These are phyloP conservation scores for Clathrus columnatus DNA, from an alignment of 768 basidiomycete species.

Conservation along the genomic window DNA sequence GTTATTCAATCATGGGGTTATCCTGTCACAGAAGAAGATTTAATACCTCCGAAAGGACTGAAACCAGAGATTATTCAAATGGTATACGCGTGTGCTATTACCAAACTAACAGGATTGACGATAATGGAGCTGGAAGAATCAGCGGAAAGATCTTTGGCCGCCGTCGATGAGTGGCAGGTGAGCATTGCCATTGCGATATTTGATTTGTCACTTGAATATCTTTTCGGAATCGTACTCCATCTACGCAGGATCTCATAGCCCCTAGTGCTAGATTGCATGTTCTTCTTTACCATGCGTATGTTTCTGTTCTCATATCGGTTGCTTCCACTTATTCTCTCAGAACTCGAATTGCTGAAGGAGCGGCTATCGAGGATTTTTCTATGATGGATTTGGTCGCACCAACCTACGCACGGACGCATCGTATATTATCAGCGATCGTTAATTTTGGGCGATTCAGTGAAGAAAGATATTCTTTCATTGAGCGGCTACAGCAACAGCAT, in stretches of 20 bases:
- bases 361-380: conserved; percentile 69
- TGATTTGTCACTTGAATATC: not conserved
- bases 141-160: conserved; percentile 43
- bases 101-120: conserved; percentile 44
- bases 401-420: conserved; percentile 63
- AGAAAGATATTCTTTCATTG: conserved; percentile 56
- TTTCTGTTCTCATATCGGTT: not conserved
- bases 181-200: conserved; percentile 8
- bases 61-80: conserved; percentile 8
- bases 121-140: conserved; percentile 52
- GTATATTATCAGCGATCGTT: conserved; percentile 78
- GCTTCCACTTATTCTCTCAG: conserved; percentile 25
- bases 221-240: not conserved
- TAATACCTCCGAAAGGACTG: conserved; percentile 6
- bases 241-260: conserved; percentile 53
- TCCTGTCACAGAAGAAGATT: conserved; percentile 1
- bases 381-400: conserved; percentile 67
- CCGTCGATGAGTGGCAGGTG: conserved; percentile 49
- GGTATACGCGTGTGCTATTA: conserved; percentile 7
- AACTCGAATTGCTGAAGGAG: conserved; percentile 61
- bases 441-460: conserved; percentile 90
- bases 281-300: conserved; percentile 63
- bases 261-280: conserved; percentile 53
- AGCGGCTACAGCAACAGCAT: conserved; percentile 53
- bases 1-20: conserved; percentile 10